A percentile compares a stretch with the other conserved stretches of the same genome.
Evolutionary conservation across 441 rosid genomes (phyloP).

Genomic region (Adansonia grandidieri): DNA sequence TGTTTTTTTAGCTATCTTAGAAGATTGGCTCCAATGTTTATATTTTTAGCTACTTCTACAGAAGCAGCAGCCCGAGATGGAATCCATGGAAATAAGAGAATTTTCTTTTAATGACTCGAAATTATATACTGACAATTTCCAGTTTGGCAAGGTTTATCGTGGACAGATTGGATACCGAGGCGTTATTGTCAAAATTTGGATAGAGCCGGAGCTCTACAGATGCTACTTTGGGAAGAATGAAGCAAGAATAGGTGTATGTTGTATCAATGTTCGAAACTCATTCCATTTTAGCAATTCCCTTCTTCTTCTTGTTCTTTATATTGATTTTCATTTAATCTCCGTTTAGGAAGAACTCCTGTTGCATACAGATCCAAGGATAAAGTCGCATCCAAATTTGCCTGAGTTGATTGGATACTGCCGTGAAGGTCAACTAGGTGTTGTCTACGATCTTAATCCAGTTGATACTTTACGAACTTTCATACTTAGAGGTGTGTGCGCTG

Average conservation of each 20-base stretch:
- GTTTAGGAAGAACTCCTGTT: neutral
- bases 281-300: too few species aligned
- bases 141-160: neutral
- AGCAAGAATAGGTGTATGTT: neutral
- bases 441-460: neutral
- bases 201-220: neutral
- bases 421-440: neutral
- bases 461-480: slow-evolving; percentile 1
- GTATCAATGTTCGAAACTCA: too few species aligned
- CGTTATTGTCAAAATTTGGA: neutral
- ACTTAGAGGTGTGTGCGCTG: neutral
- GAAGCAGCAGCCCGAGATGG: neutral
- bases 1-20: too few species aligned
- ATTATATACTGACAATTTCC: neutral
- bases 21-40: too few species aligned
- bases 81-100: neutral
- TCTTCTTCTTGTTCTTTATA: neutral
- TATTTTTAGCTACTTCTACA: too few species aligned
- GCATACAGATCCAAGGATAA: neutral
- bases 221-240: neutral
- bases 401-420: neutral
- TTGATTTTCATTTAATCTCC: neutral
- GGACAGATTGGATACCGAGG: neutral
- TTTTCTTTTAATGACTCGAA: neutral
- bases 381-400: neutral